Evolutionary conservation across 352 stramenopile genomes (phyloP), one percentile per base, ranked within the genome.

Genomic region (Globisporangium spinosum): DNA sequence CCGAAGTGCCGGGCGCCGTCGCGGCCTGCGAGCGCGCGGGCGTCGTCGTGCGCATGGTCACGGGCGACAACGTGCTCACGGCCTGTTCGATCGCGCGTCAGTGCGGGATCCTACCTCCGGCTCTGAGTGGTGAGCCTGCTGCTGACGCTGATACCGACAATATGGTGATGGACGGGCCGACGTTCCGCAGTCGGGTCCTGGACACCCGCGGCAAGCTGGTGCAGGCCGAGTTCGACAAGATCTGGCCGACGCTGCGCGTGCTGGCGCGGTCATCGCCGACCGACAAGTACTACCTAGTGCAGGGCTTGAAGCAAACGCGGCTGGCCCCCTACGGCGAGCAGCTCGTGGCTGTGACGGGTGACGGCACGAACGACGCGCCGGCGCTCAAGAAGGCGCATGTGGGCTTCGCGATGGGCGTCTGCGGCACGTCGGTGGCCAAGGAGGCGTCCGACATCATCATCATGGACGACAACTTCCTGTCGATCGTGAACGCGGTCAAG

Each of bases 291-390:
- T 80, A 81, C 22, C 80, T 98, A 43, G 93, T 98, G 9, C 78
- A 84, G 23, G 93, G 92, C 13, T 76, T 98, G 15, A 91, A 97
- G 70, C 70, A 78, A 10, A 77, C 70, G 0, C 62, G 78, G 20
- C 58, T 77, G 40, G 27, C 58, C 2, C 40, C 72, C 0, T 55
- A 69, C 6, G 72, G 77, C 17, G 60, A 62, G 17, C 67, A 89
- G 67, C 68, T 98, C 59, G 93, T 98, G 58, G 94, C 89, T 25
- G 90, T 98, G 23, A 98, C 94, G 6, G 93, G 94, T 58, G 94
- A 98, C 70, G 94, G 93, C 53, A 97, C 92, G 0, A 98, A 98
- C 74, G 92, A 98, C 74, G 93, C 87, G 15, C 93, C 95, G 25
- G 93, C 93, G 25, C 77, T 98, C 4, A 97, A 97, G 70, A 80